Evolutionary conservation across 2,329 filamentous ascomycete genomes (phyloP).

Genomic region (Kalaharituber pfeilii): DNA sequence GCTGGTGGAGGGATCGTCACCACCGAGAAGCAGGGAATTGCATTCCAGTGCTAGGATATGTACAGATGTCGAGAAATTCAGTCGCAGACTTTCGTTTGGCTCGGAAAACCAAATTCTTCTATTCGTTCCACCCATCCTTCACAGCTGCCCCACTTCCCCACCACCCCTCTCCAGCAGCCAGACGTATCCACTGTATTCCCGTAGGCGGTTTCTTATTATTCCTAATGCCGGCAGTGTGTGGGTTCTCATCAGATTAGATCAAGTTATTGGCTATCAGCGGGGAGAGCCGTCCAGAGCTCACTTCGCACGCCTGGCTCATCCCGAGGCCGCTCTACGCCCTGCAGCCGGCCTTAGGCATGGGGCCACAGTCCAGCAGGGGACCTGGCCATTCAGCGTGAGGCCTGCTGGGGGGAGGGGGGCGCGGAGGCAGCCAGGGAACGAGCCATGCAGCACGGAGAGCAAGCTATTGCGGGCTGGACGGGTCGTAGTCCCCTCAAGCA

Average conservation of each 20-base stretch:
- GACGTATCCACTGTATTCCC: background rate
- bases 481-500: background rate
- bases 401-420: background rate
- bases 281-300: constrained; percentile 1
- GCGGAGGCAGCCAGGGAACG: background rate
- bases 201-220: no score
- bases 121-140: background rate
- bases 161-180: background rate
- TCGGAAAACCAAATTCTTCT: background rate
- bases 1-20: constrained; percentile 59
- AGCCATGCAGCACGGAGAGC: background rate
- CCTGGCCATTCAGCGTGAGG: no score
- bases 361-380: background rate
- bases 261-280: constrained; percentile 19
- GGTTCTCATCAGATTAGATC: constrained; percentile 20
- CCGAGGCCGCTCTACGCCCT: constrained; percentile 2
- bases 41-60: constrained; percentile 54
- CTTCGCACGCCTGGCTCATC: constrained; percentile 1
- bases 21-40: constrained; percentile 60
- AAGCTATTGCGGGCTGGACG: background rate
- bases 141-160: background rate
- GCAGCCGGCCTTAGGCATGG: constrained; percentile 8
- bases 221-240: constrained; percentile 4
- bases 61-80: background rate
- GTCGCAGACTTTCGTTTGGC: no score